phyloP scores from a whole-genome alignment of 2,329 filamentous ascomycete species.

The Trichophyton schoenleinii region DNA sequence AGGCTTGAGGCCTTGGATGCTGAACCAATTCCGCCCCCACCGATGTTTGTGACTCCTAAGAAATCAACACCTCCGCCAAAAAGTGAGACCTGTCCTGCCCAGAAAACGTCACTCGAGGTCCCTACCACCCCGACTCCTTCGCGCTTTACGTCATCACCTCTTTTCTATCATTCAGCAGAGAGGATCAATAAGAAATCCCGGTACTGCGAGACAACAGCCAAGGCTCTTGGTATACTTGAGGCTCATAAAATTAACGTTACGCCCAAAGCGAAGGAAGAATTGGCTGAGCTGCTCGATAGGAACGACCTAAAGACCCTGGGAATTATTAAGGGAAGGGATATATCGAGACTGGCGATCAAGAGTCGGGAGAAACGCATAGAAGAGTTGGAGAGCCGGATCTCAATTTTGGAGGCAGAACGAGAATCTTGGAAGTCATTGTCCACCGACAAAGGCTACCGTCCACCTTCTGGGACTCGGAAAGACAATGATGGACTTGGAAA shows the following conservation, averaged over 20 bases:
- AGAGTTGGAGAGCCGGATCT: slow-evolving; percentile 55
- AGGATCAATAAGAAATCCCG: slow-evolving; percentile 13
- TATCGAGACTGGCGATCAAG: slow-evolving; percentile 49
- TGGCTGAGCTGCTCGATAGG: slow-evolving; percentile 38
- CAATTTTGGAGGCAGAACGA: slow-evolving; percentile 42
- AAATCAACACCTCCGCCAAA: not conserved
- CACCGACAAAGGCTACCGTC: slow-evolving; percentile 23
- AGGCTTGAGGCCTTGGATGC: not conserved
- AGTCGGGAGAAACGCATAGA: slow-evolving; percentile 52
- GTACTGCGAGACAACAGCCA: slow-evolving; percentile 16
- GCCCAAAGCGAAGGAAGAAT: slow-evolving; percentile 23
- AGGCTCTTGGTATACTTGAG: slow-evolving; percentile 25
- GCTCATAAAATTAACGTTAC: slow-evolving; percentile 24
- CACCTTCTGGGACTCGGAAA: not conserved
- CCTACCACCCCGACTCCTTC: slow-evolving; percentile 1
- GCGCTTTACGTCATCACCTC: slow-evolving; percentile 20
- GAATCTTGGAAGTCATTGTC: slow-evolving; percentile 39
- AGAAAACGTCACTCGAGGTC: not conserved
- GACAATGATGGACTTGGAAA: not conserved
- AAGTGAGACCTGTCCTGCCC: not conserved
- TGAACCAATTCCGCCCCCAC: not conserved
- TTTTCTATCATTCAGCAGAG: not conserved
- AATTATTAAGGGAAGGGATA: slow-evolving; percentile 52
- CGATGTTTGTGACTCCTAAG: not conserved
- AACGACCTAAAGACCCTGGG: slow-evolving; percentile 50